A percentile compares a stretch with the other conserved stretches of the same genome.
These are phyloP conservation scores for Annulohypoxylon maeteangense DNA, from an alignment of 495 filamentous ascomycete species.

Conservation along the genomic window DNA sequence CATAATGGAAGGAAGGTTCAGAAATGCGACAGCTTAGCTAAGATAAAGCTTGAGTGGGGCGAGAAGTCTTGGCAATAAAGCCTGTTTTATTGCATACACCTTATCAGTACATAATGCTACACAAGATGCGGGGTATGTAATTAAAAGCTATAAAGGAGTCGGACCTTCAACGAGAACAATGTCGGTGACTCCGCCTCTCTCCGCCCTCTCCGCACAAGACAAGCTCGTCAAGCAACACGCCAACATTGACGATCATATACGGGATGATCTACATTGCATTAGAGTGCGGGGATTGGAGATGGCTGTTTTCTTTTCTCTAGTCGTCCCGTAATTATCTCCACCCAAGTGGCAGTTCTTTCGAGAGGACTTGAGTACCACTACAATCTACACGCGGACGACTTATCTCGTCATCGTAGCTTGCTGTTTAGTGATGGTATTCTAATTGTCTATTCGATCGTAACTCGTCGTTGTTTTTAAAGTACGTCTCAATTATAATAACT, in stretches of 20 bases:
- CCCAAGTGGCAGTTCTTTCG: not conserved
- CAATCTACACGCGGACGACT: not conserved
- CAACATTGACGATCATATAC: not conserved
- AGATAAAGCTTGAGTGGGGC: constrained; percentile 32
- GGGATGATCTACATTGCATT: constrained; percentile 36
- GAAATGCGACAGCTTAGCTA: constrained; percentile 4
- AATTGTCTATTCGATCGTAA: not conserved
- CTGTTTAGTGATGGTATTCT: not conserved
- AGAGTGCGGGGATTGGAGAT: constrained; percentile 26
- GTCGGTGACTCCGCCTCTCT: constrained; percentile 2
- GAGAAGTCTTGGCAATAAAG: not conserved
- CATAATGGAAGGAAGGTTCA: not conserved
- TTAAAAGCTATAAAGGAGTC: constrained; percentile 1
- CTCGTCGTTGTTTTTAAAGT: not conserved
- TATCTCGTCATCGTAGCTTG: not conserved
- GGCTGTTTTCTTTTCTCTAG: not conserved
- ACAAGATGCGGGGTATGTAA: constrained; percentile 23
- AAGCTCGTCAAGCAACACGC: not conserved
- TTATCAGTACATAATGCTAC: not conserved
- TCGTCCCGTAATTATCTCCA: not conserved
- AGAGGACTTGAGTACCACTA: not conserved
- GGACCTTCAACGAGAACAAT: not conserved
- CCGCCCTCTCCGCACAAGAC: not conserved
- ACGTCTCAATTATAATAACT: not conserved
- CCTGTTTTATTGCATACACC: not conserved